Conservation (phyloP, 805 yeast species). For the Wickerhamomyces rabaulensis region DNA sequence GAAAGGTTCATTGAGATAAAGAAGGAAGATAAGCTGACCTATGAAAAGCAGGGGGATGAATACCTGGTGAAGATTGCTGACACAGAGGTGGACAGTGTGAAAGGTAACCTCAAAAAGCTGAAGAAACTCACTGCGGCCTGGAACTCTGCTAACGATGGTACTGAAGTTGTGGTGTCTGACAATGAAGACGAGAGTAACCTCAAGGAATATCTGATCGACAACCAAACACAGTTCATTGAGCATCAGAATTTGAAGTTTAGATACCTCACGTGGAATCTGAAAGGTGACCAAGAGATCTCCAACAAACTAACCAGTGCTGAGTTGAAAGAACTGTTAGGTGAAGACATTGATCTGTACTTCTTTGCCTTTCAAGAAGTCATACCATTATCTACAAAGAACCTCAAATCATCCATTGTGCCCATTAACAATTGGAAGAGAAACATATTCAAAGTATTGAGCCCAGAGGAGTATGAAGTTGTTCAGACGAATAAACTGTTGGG, state of each 20-base stretch:
- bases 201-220: conserved; percentile 11
- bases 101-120: neutral
- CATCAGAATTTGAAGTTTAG: conserved; percentile 20
- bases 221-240: conserved; percentile 15
- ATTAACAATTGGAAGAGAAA: conserved; percentile 30
- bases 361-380: conserved; percentile 47
- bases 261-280: conserved; percentile 36
- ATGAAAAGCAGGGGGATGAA: neutral
- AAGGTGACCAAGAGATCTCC: conserved; percentile 20
- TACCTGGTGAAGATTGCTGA: conserved; percentile 4
- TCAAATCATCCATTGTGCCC: conserved; percentile 30
- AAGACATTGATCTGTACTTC: conserved; percentile 30
- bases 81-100: neutral
- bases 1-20: conserved; percentile 11
- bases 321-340: conserved; percentile 11
- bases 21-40: conserved; percentile 1
- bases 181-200: neutral
- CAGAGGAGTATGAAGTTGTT: conserved; percentile 29
- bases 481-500: conserved; percentile 48
- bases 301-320: conserved; percentile 14
- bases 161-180: conserved; percentile 1
- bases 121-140: neutral
- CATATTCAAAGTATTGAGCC: conserved; percentile 17
- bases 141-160: conserved; percentile 2
- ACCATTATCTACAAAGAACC: conserved; percentile 35